These are phyloP conservation scores for Panicum virgatum DNA, from an alignment of 202 grass and related monocot genomes.

Conservation along the genomic window DNA sequence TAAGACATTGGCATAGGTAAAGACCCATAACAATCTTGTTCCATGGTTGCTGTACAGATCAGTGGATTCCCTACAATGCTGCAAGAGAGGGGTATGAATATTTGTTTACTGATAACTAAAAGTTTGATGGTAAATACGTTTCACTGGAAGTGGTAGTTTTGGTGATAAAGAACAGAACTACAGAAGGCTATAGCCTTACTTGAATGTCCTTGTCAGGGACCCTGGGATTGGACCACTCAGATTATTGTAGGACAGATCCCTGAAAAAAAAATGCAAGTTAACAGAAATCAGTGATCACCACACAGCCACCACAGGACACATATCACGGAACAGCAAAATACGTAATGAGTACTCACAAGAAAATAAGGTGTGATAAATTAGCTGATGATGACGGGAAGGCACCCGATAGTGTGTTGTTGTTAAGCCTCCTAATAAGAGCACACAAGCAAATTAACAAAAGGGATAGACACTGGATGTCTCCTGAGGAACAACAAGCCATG, in stretches of 20 bases:
- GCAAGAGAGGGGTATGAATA: slow-evolving; percentile 32
- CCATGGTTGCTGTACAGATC: slow-evolving; percentile 58
- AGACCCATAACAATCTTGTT: slow-evolving; percentile 78
- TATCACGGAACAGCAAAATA: slow-evolving; percentile 14
- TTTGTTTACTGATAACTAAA: neutral
- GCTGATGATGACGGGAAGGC: slow-evolving; percentile 65
- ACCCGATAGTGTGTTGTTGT: slow-evolving; percentile 85
- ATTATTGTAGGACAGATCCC: slow-evolving; percentile 96
- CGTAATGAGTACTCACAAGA: slow-evolving; percentile 74
- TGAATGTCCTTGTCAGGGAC: slow-evolving; percentile 77
- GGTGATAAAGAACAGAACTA: slow-evolving; percentile 22
- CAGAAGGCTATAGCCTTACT: slow-evolving; percentile 55
- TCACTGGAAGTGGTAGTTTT: slow-evolving; percentile 8
- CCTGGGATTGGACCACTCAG: slow-evolving; percentile 74
- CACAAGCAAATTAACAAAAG: slow-evolving; percentile 39
- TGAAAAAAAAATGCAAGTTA: slow-evolving; percentile 50
- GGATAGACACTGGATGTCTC: neutral
- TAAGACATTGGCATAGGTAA: slow-evolving; percentile 82
- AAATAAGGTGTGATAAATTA: slow-evolving; percentile 81
- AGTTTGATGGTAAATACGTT: slow-evolving; percentile 3
- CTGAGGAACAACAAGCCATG: slow-evolving; percentile 22
- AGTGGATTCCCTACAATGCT: slow-evolving; percentile 97
- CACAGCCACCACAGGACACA: slow-evolving; percentile 11
- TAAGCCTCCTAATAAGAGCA: slow-evolving; percentile 79
- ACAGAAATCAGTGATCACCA: slow-evolving; percentile 37